These are phyloP conservation scores for Amphibolis antarctica DNA, from an alignment of 106 monocot species.

Conservation along the genomic window DNA sequence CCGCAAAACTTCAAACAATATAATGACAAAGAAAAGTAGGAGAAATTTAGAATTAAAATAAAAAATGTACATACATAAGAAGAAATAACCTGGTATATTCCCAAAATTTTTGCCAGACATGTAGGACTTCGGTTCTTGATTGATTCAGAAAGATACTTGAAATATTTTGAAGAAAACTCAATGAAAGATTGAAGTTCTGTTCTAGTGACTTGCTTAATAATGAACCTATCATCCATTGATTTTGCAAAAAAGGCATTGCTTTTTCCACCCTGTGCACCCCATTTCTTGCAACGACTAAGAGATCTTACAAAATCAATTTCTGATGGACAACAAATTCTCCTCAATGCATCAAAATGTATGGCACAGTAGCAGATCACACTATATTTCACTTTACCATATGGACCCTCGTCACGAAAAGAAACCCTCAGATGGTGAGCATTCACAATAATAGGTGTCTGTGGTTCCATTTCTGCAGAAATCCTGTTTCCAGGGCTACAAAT, in stretches of 20 bases:
- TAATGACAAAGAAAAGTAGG: not conserved
- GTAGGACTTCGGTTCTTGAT: conserved; percentile 72
- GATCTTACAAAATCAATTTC: conserved; percentile 75
- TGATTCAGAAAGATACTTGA: conserved; percentile 70
- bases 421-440: conserved; percentile 50
- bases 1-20: not conserved
- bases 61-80: not conserved
- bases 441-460: conserved; percentile 29
- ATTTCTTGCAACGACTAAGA: conserved; percentile 87
- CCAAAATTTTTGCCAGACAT: conserved; percentile 80
- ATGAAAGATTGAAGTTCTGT: conserved; percentile 86
- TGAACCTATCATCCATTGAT: conserved; percentile 85
- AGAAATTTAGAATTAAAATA: not conserved
- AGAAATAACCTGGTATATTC: conserved; percentile 66
- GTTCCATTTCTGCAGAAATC: conserved; percentile 25
- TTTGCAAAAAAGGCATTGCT: conserved; percentile 97
- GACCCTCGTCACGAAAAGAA: conserved; percentile 51
- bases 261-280: conserved; percentile 89
- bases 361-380: conserved; percentile 71
- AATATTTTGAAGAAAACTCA: conserved; percentile 68
- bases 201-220: conserved; percentile 86
- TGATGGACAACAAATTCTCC: conserved; percentile 67
- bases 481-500: conserved; percentile 21
- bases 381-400: conserved; percentile 50
- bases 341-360: conserved; percentile 51